These are phyloP conservation scores for Cylindrotheca closterium DNA, from an alignment of 108 stramenopile genomes.

Conservation along the genomic window DNA sequence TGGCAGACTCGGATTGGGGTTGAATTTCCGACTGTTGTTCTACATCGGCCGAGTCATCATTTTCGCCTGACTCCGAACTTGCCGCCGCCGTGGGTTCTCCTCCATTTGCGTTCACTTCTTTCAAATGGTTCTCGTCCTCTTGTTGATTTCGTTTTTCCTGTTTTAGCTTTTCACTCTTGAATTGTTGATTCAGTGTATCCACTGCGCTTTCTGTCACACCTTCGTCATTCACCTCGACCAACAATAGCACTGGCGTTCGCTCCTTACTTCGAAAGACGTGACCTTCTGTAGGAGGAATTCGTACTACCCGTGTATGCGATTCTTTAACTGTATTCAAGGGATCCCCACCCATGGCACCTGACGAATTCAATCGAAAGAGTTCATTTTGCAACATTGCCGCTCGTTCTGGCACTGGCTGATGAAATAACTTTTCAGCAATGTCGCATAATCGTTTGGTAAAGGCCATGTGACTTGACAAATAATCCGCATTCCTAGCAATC, in stretches of 20 bases:
- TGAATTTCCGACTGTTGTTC: not conserved
- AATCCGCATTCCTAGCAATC: constrained; percentile 80
- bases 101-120: not conserved
- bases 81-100: not conserved
- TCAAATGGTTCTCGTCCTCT: constrained; percentile 3
- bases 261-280: constrained; percentile 91
- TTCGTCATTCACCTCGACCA: constrained; percentile 63
- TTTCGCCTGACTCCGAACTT: not conserved
- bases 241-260: constrained; percentile 79
- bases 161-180: not conserved
- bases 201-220: constrained; percentile 9
- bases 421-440: constrained; percentile 77
- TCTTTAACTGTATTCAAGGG: constrained; percentile 59
- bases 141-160: constrained; percentile 13
- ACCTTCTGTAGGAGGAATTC: constrained; percentile 77
- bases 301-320: constrained; percentile 49
- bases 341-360: constrained; percentile 81
- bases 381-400: constrained; percentile 43
- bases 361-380: constrained; percentile 63
- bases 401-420: constrained; percentile 61
- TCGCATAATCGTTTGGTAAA: constrained; percentile 81
- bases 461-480: constrained; percentile 74
- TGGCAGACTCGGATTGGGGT: not conserved
- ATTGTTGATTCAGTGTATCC: constrained; percentile 14
- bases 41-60: not conserved